Evolutionary conservation across 108 stramenopile species (phyloP).

Genomic region (Nitzschia putrida): DNA sequence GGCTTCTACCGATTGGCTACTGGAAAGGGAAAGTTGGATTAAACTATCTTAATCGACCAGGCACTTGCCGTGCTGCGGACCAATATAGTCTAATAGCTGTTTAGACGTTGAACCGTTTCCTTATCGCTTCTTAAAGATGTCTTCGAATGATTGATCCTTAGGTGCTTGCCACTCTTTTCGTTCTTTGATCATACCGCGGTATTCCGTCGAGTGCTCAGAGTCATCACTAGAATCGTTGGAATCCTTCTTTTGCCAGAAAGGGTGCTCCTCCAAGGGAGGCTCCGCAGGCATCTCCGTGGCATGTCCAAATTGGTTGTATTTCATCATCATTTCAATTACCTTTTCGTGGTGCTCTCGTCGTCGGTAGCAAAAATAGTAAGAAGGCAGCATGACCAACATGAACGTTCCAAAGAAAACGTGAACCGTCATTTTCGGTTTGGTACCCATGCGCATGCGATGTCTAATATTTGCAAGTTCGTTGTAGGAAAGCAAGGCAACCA

Average conservation of each 20-base stretch:
- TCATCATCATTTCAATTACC: conserved; percentile 82
- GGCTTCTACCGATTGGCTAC: conserved; percentile 75
- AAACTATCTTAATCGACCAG: not conserved
- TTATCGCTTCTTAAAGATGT: conserved; percentile 63
- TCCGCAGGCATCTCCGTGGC: conserved; percentile 68
- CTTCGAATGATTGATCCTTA: conserved; percentile 57
- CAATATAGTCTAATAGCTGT: not conserved
- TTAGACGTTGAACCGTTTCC: not conserved
- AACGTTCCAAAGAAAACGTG: conserved; percentile 56
- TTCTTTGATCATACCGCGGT: conserved; percentile 67
- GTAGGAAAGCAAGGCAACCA: not conserved
- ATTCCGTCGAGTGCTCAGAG: conserved; percentile 49
- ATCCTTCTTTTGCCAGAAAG: conserved; percentile 58
- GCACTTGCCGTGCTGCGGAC: not conserved
- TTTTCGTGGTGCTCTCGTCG: conserved; percentile 72
- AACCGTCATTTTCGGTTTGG: conserved; percentile 50
- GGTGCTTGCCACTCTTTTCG: conserved; percentile 80
- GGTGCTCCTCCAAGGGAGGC: conserved; percentile 67
- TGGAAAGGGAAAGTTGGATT: conserved; percentile 73
- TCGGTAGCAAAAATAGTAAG: conserved; percentile 80
- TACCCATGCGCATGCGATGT: conserved; percentile 80
- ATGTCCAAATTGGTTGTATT: conserved; percentile 77
- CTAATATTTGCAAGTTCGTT: too few relatives aligned
- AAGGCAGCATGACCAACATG: conserved; percentile 57
- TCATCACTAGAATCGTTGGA: conserved; percentile 6